A percentile compares a stretch with the other conserved stretches of the same genome.
These are phyloP conservation scores for Urochloa ruziziensis DNA, from an alignment of 176 grass and related monocot species.

Conservation along the genomic window DNA sequence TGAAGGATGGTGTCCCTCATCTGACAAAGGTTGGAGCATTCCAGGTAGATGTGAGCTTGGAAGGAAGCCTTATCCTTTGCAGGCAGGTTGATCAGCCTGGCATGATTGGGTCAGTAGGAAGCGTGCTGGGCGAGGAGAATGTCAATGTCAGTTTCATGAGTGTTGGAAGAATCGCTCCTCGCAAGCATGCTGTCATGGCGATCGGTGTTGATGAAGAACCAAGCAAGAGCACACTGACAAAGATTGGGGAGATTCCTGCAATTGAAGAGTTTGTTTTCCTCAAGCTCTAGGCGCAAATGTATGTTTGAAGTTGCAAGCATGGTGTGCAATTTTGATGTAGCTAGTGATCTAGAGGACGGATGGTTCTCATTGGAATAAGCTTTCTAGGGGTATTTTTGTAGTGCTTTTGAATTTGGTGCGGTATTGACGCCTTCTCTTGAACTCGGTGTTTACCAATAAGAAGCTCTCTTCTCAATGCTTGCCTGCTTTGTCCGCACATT, in stretches of 20 bases:
- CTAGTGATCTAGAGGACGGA: conserved; percentile 31
- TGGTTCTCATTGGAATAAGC: conserved; percentile 41
- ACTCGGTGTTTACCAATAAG: conserved; percentile 37
- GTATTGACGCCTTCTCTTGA: not conserved
- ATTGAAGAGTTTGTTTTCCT: conserved; percentile 93
- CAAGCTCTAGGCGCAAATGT: conserved; percentile 58
- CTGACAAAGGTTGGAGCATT: conserved; percentile 80
- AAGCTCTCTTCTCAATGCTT: not conserved
- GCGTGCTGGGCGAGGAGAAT: conserved; percentile 70
- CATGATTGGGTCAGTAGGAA: conserved; percentile 76
- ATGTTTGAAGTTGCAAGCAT: conserved; percentile 5
- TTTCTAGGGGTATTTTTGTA: not conserved
- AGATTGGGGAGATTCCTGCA: conserved; percentile 73
- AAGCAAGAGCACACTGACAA: conserved; percentile 51
- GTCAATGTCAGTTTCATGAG: conserved; percentile 97
- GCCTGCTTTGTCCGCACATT: not conserved
- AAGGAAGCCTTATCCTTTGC: conserved; percentile 90
- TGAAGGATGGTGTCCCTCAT: conserved; percentile 77
- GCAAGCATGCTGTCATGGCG: conserved; percentile 76
- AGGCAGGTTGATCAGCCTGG: conserved; percentile 83
- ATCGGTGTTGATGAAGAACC: conserved; percentile 82
- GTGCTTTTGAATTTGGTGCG: conserved; percentile 6
- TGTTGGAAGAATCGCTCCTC: conserved; percentile 64
- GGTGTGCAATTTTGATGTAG: conserved; percentile 56
- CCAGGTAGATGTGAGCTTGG: conserved; percentile 75